Evolutionary conservation across 495 filamentous ascomycete species (phyloP), one percentile per base, ranked within the genome.

Genomic region (Annulohypoxylon maeteangense): DNA sequence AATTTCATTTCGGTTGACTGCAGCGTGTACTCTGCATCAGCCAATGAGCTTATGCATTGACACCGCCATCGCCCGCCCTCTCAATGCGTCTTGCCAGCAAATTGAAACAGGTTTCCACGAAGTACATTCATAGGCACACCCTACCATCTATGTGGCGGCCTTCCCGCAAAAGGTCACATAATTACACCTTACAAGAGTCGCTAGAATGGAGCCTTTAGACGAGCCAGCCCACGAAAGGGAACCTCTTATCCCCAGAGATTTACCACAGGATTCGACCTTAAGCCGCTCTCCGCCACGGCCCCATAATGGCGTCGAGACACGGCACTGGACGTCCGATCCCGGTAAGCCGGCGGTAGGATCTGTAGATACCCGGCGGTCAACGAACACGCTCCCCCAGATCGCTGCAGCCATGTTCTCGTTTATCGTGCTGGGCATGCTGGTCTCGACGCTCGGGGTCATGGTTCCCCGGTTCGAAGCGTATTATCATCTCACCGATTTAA

Each of bases 401-500:
- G 60, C 34, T 4, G 70, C 70, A 3, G 36, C 70, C 1, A 73
- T 69, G 65, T 55, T 57, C 65, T 69, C 60, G 31, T 69, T 69
- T 36, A 7, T 62, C 3, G 58, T 73, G 18, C 29, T 73, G 5
- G 65, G 65, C 0, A 68, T 62, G 59, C 60, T 65, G 45, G 59
- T 65, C 16, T 72, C 70, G 2, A 68, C 70, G 7, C 59, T 72
- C 12, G 70, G 70, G 0, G 70, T 72, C 53, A 72, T 67, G 64
- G 64, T 72, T 0, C 70, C 65, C 29, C 65, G 64, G 64, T 71
- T 79, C 25, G 88, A 91, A 69, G 70, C 72, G 6, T 76, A 89
- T 65, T 93, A 92, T 77, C 60, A 79, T 36, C 87, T 93, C 11
- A 84, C 83, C 55, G 92, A 93, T 68, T 84, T 90, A 3, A 72